A percentile compares a stretch with the other conserved stretches of the same genome.
Conservation (phyloP, 164 flowering plant species). For the Vitis amurensis region DNA sequence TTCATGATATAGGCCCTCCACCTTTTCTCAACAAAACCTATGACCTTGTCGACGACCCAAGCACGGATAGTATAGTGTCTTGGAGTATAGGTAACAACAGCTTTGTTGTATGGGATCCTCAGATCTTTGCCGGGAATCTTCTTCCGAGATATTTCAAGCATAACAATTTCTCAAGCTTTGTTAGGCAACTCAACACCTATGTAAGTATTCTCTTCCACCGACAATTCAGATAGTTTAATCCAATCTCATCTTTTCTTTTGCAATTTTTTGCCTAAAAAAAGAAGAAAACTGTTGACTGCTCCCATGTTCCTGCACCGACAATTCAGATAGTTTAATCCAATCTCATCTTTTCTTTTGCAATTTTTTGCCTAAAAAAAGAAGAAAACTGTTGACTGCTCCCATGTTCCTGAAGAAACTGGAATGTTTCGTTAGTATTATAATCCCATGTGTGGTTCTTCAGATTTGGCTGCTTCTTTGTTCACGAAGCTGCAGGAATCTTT, state of each 20-base stretch:
- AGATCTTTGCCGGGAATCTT: conserved; percentile 49
- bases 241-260: not conserved
- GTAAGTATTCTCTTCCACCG: conserved; percentile 37
- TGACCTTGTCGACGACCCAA: conserved; percentile 63
- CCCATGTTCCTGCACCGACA: not conserved
- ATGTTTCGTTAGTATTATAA: not conserved
- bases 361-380: not conserved
- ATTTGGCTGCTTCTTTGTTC: conserved; percentile 3
- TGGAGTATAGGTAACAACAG: conserved; percentile 71
- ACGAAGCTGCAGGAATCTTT: conserved; percentile 1
- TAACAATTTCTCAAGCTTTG: conserved; percentile 89
- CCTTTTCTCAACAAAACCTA: conserved; percentile 61
- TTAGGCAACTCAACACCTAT: conserved; percentile 83
- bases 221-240: not conserved
- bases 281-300: not conserved
- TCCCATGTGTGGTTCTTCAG: conserved; percentile 9
- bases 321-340: not conserved
- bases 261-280: not conserved
- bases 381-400: not conserved
- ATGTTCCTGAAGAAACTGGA: not conserved
- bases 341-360: not conserved
- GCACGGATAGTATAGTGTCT: conserved; percentile 54
- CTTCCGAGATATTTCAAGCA: conserved; percentile 85
- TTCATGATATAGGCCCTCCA: conserved; percentile 44
- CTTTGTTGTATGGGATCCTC: conserved; percentile 80